A percentile compares a stretch with the other conserved stretches of the same genome.
Evolutionary conservation across 179 eudicot genomes (phyloP).

Genomic region (Beta corolliflora): DNA sequence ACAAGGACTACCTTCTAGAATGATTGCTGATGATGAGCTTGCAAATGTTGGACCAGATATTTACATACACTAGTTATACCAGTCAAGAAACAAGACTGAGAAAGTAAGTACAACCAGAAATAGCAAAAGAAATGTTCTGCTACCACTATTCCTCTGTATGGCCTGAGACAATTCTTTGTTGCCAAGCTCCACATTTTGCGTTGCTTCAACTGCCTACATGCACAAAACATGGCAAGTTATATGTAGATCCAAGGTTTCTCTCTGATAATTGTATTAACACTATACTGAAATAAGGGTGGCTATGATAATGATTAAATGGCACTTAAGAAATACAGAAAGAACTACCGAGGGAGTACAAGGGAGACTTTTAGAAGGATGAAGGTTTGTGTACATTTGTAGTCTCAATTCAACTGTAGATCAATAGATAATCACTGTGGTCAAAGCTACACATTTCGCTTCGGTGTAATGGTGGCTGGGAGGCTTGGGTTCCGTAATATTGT

Average conservation of each 20-base stretch:
- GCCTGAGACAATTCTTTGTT: conserved; percentile 88
- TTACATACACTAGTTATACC: conserved; percentile 57
- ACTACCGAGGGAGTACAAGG: neutral
- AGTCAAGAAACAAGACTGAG: conserved; percentile 76
- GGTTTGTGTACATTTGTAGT: too few relatives aligned
- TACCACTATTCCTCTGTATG: conserved; percentile 81
- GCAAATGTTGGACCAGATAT: neutral
- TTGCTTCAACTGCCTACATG: conserved; percentile 86
- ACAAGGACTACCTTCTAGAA: neutral
- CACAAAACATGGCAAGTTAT: conserved; percentile 1
- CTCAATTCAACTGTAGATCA: neutral
- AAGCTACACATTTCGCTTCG: too few relatives aligned
- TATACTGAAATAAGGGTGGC: too few relatives aligned
- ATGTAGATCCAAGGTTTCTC: neutral
- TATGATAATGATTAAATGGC: neutral
- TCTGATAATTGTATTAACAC: neutral
- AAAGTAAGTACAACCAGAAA: conserved; percentile 74
- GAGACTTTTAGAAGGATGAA: neutral
- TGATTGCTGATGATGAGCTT: neutral
- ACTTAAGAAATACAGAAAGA: neutral
- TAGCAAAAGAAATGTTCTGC: conserved; percentile 85
- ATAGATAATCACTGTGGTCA: neutral
- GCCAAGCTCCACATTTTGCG: conserved; percentile 80
- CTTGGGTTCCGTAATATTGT: too few relatives aligned
- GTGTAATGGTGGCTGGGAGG: too few relatives aligned